Conservation (phyloP, 2,329 filamentous ascomycete species). For the Zymoseptoria brevis region DNA sequence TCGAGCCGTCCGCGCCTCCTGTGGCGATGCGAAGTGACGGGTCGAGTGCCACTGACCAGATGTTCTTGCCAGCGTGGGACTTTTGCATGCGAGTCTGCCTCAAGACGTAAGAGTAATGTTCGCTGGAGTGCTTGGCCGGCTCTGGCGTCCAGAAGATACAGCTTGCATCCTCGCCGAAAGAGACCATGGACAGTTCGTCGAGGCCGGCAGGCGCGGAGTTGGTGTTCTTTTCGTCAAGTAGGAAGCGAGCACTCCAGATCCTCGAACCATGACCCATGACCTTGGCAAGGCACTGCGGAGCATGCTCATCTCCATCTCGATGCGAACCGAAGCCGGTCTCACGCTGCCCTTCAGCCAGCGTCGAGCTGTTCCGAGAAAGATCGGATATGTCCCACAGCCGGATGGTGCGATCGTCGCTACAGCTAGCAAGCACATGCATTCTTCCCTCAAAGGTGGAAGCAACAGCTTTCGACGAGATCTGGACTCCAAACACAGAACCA, state of each 20-base stretch:
- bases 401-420: constrained; percentile 89
- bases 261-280: constrained; percentile 81
- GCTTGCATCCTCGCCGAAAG: constrained; percentile 79
- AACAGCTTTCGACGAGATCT: constrained; percentile 52
- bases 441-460: constrained; percentile 34
- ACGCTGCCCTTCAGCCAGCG: constrained; percentile 22
- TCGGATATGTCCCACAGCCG: constrained; percentile 77
- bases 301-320: constrained; percentile 35
- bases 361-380: constrained; percentile 22
- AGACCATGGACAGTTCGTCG: constrained; percentile 50
- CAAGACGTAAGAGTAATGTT: constrained; percentile 31
- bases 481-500: constrained; percentile 86
- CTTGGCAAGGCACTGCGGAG: constrained; percentile 47
- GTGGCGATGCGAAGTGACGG: constrained; percentile 42
- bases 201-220: background rate
- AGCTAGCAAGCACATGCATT: constrained; percentile 69
- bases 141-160: constrained; percentile 54
- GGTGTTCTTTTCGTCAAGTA: background rate
- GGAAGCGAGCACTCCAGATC: constrained; percentile 78
- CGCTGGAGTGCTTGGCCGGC: constrained; percentile 1
- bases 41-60: constrained; percentile 62
- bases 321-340: constrained; percentile 39
- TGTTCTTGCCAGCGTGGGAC: constrained; percentile 77
- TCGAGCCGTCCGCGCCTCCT: constrained; percentile 75
- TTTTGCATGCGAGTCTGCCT: constrained; percentile 49